Conservation (phyloP, 371 early-diverging fungal species). For the Mycotypha africana region DNA sequence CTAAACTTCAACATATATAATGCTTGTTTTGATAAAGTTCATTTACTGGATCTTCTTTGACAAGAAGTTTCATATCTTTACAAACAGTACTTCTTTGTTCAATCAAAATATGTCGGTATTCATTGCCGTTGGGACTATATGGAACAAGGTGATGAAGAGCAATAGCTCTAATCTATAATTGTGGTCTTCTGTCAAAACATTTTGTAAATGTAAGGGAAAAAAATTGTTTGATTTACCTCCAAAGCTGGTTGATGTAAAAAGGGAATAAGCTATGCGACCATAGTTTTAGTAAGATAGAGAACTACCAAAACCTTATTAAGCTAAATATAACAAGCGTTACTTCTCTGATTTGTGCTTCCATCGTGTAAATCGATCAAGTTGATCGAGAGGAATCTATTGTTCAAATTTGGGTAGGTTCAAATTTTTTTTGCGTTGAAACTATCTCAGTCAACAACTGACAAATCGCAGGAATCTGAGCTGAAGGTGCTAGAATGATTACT, state of each 20-base stretch:
- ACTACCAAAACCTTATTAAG: neutral
- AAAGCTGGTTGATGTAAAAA: slow-evolving; percentile 60
- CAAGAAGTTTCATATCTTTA: slow-evolving; percentile 63
- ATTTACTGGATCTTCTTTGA: slow-evolving; percentile 67
- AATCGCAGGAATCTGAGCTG: too few species aligned
- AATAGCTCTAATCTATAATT: slow-evolving; percentile 66
- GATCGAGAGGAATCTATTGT: too few species aligned
- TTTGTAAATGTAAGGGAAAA: neutral
- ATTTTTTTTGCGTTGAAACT: too few species aligned
- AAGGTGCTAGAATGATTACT: too few species aligned
- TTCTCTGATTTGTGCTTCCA: slow-evolving; percentile 25
- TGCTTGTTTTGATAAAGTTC: too few species aligned
- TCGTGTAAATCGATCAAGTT: too few species aligned
- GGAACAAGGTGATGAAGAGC: slow-evolving; percentile 77
- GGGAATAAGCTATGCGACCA: slow-evolving; percentile 42
- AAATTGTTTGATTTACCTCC: slow-evolving; percentile 40
- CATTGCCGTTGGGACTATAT: slow-evolving; percentile 60
- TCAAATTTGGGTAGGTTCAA: too few species aligned
- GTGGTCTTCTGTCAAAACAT: neutral
- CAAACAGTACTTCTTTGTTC: slow-evolving; percentile 54
- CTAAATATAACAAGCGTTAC: slow-evolving; percentile 3
- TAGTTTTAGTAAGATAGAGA: neutral
- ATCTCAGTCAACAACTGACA: too few species aligned
- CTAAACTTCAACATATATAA: neutral
- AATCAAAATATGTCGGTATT: slow-evolving; percentile 59